Evolutionary conservation across 1,284 basidiomycete genomes (phyloP).

Genomic region (Schizophyllum amplum): DNA sequence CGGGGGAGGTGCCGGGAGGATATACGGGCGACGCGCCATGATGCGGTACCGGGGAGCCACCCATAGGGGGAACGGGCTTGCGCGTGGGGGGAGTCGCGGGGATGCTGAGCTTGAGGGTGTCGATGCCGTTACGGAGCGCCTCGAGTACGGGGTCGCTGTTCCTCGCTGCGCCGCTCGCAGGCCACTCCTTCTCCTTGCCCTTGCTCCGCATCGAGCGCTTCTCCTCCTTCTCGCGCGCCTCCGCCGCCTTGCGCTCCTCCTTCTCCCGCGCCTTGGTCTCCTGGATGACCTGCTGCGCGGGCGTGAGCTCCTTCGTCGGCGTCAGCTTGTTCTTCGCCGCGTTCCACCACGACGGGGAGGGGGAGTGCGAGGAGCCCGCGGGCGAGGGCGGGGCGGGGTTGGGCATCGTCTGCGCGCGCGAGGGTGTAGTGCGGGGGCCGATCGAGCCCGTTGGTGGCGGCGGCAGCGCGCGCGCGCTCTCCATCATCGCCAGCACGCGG

Average conservation of each 20-base stretch:
- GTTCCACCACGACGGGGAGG: constrained; percentile 68
- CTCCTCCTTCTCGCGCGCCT: constrained; percentile 38
- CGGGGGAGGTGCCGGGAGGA: too few relatives aligned
- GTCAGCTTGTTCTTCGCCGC: constrained; percentile 66
- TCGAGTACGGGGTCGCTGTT: too few relatives aligned
- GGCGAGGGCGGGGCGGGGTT: constrained; percentile 33
- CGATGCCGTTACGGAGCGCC: neutral
- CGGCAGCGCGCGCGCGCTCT: constrained; percentile 34
- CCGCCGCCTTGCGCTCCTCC: constrained; percentile 38
- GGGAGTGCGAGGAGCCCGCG: constrained; percentile 22
- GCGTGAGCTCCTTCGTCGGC: constrained; percentile 69
- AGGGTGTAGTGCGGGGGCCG: too few relatives aligned
- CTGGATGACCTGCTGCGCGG: constrained; percentile 69
- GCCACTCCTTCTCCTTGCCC: constrained; percentile 26
- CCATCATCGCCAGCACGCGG: constrained; percentile 64
- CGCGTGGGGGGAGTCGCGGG: too few relatives aligned
- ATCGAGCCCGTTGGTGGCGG: constrained; percentile 25
- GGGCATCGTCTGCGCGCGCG: constrained; percentile 32
- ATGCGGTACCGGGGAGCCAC: neutral
- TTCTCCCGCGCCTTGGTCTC: constrained; percentile 64
- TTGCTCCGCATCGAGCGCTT: constrained; percentile 48
- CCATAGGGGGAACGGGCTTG: constrained; percentile 54
- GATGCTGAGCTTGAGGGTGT: too few relatives aligned
- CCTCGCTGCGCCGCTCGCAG: too few relatives aligned
- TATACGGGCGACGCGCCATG: too few relatives aligned